Conservation (phyloP, 805 yeast genomes). For the Yarrowia bubula region DNA sequence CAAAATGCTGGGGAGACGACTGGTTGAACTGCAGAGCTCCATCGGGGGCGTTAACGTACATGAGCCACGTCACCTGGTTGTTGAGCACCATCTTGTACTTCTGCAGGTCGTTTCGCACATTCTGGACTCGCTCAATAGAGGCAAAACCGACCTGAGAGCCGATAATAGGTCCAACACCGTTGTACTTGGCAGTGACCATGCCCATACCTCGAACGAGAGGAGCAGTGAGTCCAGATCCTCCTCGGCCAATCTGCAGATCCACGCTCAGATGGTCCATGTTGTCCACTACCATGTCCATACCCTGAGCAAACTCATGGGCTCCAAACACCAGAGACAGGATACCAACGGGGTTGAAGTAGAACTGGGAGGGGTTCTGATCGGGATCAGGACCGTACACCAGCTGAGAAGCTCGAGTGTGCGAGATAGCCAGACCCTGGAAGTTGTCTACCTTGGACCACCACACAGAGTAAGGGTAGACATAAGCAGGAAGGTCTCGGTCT, state of each 20-base stretch:
- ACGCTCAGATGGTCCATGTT: constrained; percentile 39
- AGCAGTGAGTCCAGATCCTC: constrained; percentile 28
- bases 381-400: constrained; percentile 50
- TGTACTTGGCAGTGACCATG: constrained; percentile 51
- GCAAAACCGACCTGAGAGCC: constrained; percentile 67
- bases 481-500: constrained; percentile 53
- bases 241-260: constrained; percentile 29
- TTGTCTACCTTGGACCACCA: constrained; percentile 49
- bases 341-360: constrained; percentile 56
- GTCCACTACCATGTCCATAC: constrained; percentile 45
- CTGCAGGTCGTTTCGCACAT: constrained; percentile 44
- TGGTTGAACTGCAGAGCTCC: constrained; percentile 35
- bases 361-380: constrained; percentile 46
- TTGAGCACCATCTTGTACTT: constrained; percentile 57
- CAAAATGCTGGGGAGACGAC: constrained; percentile 39
- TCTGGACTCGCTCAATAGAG: constrained; percentile 44
- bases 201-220: constrained; percentile 65
- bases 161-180: constrained; percentile 34
- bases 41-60: constrained; percentile 48
- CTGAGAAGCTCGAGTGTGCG: constrained; percentile 50
- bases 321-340: constrained; percentile 57
- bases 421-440: constrained; percentile 60
- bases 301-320: constrained; percentile 48
- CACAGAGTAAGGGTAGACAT: constrained; percentile 65
- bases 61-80: constrained; percentile 62